Percentiles rank a stretch among this genome's conserved stretches.
These are phyloP conservation scores for Didymella keratinophila DNA, from an alignment of 2,329 filamentous ascomycete genomes.

Conservation along the genomic window DNA sequence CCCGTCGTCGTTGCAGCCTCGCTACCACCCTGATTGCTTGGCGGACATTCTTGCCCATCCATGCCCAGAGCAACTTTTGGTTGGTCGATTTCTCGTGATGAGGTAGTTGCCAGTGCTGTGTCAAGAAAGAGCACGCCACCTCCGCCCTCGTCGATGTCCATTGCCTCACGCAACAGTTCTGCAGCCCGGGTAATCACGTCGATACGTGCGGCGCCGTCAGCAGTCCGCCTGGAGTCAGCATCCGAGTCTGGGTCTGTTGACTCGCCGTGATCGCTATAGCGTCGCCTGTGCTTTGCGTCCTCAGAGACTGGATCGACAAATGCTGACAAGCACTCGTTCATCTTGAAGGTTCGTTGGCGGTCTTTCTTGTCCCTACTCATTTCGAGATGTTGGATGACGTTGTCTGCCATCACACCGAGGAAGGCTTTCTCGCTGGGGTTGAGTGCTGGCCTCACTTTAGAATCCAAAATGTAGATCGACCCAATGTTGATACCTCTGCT, in stretches of 20 bases:
- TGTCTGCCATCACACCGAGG: constrained; percentile 42
- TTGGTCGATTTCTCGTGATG: neutral
- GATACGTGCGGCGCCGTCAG: constrained; percentile 47
- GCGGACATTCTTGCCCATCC: neutral
- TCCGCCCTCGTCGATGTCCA: constrained; percentile 56
- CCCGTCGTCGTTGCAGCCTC: neutral
- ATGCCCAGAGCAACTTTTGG: neutral
- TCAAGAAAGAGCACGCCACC: constrained; percentile 59
- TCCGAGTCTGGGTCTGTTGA: constrained; percentile 7
- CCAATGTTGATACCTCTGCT: constrained; percentile 47
- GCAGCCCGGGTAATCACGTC: constrained; percentile 59
- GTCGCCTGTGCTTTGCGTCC: neutral
- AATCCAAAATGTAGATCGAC: constrained; percentile 42
- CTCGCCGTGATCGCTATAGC: constrained; percentile 9
- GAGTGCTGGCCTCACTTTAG: constrained; percentile 30
- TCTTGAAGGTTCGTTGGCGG: constrained; percentile 31
- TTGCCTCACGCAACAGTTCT: constrained; percentile 57
- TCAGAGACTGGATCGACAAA: constrained; percentile 33
- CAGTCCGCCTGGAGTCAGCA: constrained; percentile 5
- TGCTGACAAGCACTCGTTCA: constrained; percentile 37
- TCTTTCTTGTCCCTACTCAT: constrained; percentile 47
- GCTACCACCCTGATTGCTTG: neutral
- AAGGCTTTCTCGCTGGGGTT: constrained; percentile 21
- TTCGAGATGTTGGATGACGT: constrained; percentile 47
- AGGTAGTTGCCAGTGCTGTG: constrained; percentile 24